phyloP scores from a whole-genome alignment of 306 rosid genomes.

The Potentilla sterilis region DNA sequence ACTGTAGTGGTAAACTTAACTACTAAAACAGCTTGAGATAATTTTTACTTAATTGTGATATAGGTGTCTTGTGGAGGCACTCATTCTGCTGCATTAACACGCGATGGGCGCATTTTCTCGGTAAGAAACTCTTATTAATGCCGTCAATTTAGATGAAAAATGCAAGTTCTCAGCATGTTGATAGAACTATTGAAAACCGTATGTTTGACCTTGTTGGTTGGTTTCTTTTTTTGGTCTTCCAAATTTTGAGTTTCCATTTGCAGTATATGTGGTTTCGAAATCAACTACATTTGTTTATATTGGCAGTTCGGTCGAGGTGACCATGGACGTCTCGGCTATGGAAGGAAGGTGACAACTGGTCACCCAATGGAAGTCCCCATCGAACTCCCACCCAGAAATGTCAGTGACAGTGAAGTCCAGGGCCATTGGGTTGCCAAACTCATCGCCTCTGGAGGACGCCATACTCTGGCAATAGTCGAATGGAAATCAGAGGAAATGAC shows the following conservation, averaged over 20 bases:
- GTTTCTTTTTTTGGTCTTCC: neutral
- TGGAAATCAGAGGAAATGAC: slow-evolving; percentile 54
- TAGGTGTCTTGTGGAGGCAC: slow-evolving; percentile 99
- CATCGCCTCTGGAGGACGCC: slow-evolving; percentile 96
- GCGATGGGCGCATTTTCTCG: slow-evolving; percentile 85
- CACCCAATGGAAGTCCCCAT: slow-evolving; percentile 95
- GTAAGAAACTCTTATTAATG: slow-evolving; percentile 37
- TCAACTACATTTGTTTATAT: slow-evolving; percentile 1
- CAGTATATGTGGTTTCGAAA: neutral
- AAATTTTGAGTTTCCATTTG: neutral
- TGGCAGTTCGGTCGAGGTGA: slow-evolving; percentile 94
- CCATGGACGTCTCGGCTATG: slow-evolving; percentile 97
- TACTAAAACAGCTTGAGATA: neutral
- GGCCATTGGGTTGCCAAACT: slow-evolving; percentile 80
- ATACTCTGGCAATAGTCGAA: slow-evolving; percentile 78
- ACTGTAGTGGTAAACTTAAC: neutral
- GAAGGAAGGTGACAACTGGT: slow-evolving; percentile 92
- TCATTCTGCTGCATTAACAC: slow-evolving; percentile 84
- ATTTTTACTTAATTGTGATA: slow-evolving; percentile 12
- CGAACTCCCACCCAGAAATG: slow-evolving; percentile 43
- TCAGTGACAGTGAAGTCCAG: slow-evolving; percentile 26
- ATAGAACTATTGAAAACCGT: too few species aligned
- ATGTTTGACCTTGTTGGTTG: neutral
- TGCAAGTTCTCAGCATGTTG: neutral
- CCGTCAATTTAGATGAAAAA: neutral